Evolutionary conservation across 78 protist species (phyloP).

Genomic region (Dictyostelium discoideum): dicty_2.7 NC_007088.5:5395001-5395500

Average conservation of each 20-base stretch:
- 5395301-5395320: background rate
- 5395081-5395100: background rate
- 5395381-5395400: background rate
- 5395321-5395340: background rate
- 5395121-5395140: background rate
- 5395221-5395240: constrained; percentile 29
- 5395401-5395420: background rate
- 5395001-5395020: background rate
- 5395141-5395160: background rate
- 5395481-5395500: background rate
- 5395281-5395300: background rate
- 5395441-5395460: constrained; percentile 4
- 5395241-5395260: constrained; percentile 10
- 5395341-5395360: constrained; percentile 19
- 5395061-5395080: constrained; percentile 19
- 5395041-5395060: background rate
- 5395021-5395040: background rate
- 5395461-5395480: background rate
- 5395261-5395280: background rate
- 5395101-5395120: background rate
- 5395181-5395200: constrained; percentile 1
- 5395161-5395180: constrained; percentile 25
- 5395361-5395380: background rate
- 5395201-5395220: background rate
- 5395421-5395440: background rate